A percentile compares a stretch with the other conserved stretches of the same genome.
phyloP scores from a whole-genome alignment of 345 rosid species.

The Eucalyptus cladocalyx region DNA sequence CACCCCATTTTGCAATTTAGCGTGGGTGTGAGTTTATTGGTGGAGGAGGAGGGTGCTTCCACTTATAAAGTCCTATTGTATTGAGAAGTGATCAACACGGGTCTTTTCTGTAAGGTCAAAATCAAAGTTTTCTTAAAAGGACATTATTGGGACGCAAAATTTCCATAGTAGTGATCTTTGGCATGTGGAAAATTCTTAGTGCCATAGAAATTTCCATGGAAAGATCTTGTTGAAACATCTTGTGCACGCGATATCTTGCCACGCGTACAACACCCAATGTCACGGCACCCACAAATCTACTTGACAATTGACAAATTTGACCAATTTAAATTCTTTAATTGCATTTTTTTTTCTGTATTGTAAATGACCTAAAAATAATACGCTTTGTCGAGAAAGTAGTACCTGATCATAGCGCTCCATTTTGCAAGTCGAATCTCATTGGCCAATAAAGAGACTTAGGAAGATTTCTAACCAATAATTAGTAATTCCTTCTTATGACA shows the following conservation, averaged over 20 bases:
- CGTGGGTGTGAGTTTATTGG: too few relatives aligned
- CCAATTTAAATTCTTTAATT: fast-evolving
- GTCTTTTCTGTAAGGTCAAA: not conserved
- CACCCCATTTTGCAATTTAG: too few relatives aligned
- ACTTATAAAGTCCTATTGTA: not conserved
- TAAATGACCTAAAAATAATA: not conserved
- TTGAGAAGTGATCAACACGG: not conserved
- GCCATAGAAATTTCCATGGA: not conserved
- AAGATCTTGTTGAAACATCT: not conserved
- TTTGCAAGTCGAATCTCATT: not conserved
- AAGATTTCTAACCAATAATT: too few relatives aligned
- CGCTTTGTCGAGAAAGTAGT: not conserved
- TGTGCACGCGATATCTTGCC: fast-evolving
- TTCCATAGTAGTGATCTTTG: too few relatives aligned
- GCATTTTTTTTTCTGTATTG: not conserved
- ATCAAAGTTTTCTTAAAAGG: not conserved
- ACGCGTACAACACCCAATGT: fast-evolving
- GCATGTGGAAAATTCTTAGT: not conserved
- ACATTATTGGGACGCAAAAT: not conserved
- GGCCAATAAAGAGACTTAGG: fast-evolving
- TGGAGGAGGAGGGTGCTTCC: too few relatives aligned
- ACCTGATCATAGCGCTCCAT: fast-evolving
- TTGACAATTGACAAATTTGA: not conserved
- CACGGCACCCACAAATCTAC: not conserved
- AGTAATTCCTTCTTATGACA: too few relatives aligned